A percentile compares a stretch with the other conserved stretches of the same genome.
Conservation (phyloP, 2,329 filamentous ascomycete genomes). For the Hawksworthiomyces lignivorus region DNA sequence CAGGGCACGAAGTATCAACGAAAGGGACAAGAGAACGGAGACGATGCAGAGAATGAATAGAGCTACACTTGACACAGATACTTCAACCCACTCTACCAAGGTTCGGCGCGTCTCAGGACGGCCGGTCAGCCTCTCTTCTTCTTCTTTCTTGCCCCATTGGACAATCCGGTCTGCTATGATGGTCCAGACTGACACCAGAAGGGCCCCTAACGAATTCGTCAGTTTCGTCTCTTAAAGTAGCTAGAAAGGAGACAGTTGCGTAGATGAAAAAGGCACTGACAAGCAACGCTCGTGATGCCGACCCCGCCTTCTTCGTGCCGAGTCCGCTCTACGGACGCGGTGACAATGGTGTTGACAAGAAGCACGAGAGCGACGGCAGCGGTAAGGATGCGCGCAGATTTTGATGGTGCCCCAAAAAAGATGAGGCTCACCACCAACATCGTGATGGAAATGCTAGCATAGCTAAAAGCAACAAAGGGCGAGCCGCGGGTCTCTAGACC, state of each 20-base stretch:
- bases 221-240: too few relatives aligned
- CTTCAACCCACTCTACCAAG: slow-evolving; percentile 73
- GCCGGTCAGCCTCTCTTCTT: slow-evolving; percentile 87
- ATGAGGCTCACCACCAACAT: slow-evolving; percentile 70
- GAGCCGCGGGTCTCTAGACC: slow-evolving; percentile 79
- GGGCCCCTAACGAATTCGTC: slow-evolving; percentile 43
- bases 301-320: slow-evolving; percentile 85
- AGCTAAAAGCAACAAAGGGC: slow-evolving; percentile 86
- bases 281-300: slow-evolving; percentile 77
- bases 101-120: slow-evolving; percentile 78
- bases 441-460: slow-evolving; percentile 67
- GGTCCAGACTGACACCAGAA: slow-evolving; percentile 71
- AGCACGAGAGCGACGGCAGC: slow-evolving; percentile 60
- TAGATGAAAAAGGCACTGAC: slow-evolving; percentile 23
- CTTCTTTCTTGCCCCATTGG: slow-evolving; percentile 83
- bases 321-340: slow-evolving; percentile 65
- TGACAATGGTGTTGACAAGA: slow-evolving; percentile 68
- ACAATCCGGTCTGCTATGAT: slow-evolving; percentile 74
- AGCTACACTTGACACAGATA: slow-evolving; percentile 66
- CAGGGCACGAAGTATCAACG: slow-evolving; percentile 68
- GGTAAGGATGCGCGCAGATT: slow-evolving; percentile 66
- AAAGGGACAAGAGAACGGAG: slow-evolving; percentile 68
- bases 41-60: slow-evolving; percentile 62
- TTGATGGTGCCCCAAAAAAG: slow-evolving; percentile 82
- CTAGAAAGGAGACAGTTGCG: not conserved